phyloP scores from a whole-genome alignment of 495 filamentous ascomycete species.

The Aspergillus haitiensis region DNA sequence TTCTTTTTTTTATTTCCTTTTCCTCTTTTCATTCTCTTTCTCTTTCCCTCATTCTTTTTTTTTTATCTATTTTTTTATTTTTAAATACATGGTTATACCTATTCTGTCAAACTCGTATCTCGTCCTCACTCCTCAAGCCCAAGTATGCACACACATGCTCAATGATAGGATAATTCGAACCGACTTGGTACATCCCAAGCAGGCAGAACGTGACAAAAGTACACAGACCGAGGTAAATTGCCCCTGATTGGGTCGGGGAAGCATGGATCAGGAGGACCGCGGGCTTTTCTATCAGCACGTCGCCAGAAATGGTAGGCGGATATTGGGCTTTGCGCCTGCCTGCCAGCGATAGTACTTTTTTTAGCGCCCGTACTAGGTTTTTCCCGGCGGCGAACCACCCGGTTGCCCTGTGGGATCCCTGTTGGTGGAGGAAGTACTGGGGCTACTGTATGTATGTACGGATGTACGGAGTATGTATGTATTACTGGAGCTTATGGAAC shows the following conservation, averaged over 20 bases:
- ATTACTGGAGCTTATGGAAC: constrained; percentile 1
- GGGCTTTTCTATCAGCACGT: constrained; percentile 34
- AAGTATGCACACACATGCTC: neutral
- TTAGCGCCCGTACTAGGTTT: constrained; percentile 21
- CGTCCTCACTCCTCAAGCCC: neutral
- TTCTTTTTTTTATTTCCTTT: too few relatives aligned
- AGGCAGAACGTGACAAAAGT: constrained; percentile 31
- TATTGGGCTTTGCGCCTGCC: constrained; percentile 22
- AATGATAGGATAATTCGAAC: neutral
- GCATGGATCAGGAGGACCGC: constrained; percentile 38
- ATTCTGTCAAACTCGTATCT: neutral
- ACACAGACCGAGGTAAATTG: constrained; percentile 23
- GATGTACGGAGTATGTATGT: constrained; percentile 9
- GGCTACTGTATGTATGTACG: constrained; percentile 8
- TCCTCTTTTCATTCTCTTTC: neutral
- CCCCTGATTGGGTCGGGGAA: constrained; percentile 46
- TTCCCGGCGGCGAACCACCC: constrained; percentile 26
- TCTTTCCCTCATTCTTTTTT: neutral
- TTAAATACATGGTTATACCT: constrained; percentile 1
- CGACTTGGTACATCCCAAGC: neutral
- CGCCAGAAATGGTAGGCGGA: constrained; percentile 44
- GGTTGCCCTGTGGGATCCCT: constrained; percentile 26
- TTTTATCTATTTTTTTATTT: too few relatives aligned
- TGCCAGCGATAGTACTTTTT: constrained; percentile 27
- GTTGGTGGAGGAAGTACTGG: constrained; percentile 15